phyloP scores from a whole-genome alignment of 306 rosid species.

The Styphnolobium japonicum region DNA sequence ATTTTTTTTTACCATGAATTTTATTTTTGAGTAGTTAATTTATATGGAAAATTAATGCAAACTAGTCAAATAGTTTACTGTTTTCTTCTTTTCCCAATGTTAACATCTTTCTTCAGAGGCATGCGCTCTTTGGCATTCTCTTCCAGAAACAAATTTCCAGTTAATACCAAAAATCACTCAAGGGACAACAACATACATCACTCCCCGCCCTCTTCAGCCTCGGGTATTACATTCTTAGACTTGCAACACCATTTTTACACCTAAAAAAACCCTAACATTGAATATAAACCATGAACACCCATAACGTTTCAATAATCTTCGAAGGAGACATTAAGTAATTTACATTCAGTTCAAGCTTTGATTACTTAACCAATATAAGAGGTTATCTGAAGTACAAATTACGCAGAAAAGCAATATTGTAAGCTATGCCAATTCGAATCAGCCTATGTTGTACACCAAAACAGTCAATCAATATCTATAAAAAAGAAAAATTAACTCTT shows the following conservation, averaged over 20 bases:
- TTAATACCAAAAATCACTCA: background rate
- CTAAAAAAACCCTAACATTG: background rate
- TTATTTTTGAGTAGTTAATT: background rate
- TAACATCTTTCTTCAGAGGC: no score
- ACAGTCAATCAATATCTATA: background rate
- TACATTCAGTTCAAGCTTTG: background rate
- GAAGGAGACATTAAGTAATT: background rate
- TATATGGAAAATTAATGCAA: background rate
- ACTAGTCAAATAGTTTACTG: background rate
- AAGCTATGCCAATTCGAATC: background rate
- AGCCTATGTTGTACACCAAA: background rate
- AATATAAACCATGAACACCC: background rate
- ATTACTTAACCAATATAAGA: background rate
- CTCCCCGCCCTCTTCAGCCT: no score
- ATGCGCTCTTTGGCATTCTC: no score
- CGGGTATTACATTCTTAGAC: no score
- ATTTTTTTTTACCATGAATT: background rate
- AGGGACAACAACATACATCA: background rate
- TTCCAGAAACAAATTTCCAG: background rate
- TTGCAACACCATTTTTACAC: background rate
- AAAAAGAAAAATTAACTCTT: no score
- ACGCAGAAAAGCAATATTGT: background rate
- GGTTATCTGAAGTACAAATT: background rate
- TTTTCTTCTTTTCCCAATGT: background rate
- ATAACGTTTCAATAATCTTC: no score